These are phyloP conservation scores for Gentiana straminea DNA, from an alignment of 257 asterid species.

Conservation along the genomic window DNA sequence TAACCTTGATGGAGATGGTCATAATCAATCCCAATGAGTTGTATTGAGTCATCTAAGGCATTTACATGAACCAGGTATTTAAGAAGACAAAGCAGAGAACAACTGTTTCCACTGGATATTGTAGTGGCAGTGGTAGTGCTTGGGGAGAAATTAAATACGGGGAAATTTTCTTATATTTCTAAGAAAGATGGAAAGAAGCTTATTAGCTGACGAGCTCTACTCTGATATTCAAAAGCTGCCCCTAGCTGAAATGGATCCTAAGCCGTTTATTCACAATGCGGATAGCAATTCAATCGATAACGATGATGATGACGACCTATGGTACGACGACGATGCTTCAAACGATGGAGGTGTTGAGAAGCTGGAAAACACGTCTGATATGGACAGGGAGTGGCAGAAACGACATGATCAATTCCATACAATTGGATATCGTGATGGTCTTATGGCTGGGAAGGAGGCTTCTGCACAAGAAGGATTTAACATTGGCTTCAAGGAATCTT, in stretches of 20 bases:
- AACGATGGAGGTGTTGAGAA: constrained; percentile 25
- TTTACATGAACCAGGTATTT: no score
- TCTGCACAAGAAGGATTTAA: constrained; percentile 83
- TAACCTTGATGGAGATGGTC: no score
- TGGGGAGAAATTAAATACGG: no score
- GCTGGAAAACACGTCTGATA: constrained; percentile 23
- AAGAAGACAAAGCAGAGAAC: no score
- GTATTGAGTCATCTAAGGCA: not conserved
- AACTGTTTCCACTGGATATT: no score
- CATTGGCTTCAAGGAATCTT: constrained; percentile 57
- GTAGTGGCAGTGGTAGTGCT: no score
- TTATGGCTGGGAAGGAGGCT: constrained; percentile 73
- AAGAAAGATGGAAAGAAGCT: constrained; percentile 25
- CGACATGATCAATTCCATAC: constrained; percentile 65
- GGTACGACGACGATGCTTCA: constrained; percentile 57
- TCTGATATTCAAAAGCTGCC: constrained; percentile 28
- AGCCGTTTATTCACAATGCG: constrained; percentile 7
- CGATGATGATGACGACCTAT: constrained; percentile 26
- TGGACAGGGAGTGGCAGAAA: constrained; percentile 79
- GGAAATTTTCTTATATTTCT: no score
- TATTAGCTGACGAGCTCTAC: constrained; percentile 41
- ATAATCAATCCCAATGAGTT: no score
- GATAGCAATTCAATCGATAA: constrained; percentile 5
- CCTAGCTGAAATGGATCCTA: constrained; percentile 14
- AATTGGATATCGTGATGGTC: constrained; percentile 95